Percentiles rank a stretch among this genome's conserved stretches.
phyloP scores from a whole-genome alignment of 2,329 filamentous ascomycete species.

The Akanthomyces uredinophilus region DNA sequence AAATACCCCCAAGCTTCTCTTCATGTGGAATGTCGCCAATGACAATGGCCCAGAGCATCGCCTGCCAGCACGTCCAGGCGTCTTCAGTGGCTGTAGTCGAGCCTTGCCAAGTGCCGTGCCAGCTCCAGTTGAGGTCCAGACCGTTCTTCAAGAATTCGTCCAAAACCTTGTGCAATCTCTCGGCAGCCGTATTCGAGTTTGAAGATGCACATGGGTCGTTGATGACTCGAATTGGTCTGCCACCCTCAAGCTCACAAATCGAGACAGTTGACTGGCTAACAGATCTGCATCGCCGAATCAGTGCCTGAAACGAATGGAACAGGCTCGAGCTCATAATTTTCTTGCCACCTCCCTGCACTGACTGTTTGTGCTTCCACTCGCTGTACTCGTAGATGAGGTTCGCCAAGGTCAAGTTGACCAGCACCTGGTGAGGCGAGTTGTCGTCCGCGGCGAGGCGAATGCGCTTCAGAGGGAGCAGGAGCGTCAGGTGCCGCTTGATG shows the following conservation, averaged over 20 bases:
- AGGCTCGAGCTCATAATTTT: not conserved
- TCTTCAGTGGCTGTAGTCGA: not conserved
- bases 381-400: not conserved
- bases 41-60: not conserved
- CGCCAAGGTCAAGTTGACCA: not conserved
- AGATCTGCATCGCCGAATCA: not conserved
- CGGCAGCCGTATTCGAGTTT: not conserved
- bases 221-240: not conserved
- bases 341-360: not conserved
- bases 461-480: not conserved
- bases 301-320: not conserved
- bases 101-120: not conserved
- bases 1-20: not conserved
- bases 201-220: not conserved
- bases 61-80: constrained; percentile 1
- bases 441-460: not conserved
- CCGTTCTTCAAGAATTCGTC: constrained; percentile 1
- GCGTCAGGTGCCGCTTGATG: constrained; percentile 1
- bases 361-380: not conserved
- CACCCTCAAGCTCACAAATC: not conserved
- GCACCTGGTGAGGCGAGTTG: not conserved
- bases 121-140: not conserved
- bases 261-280: not conserved
- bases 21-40: not conserved
- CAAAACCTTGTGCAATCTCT: not conserved